Base-by-base conservation (phyloP, 495 filamentous ascomycete species). In the Astrothelium macrocarpum region DNA sequence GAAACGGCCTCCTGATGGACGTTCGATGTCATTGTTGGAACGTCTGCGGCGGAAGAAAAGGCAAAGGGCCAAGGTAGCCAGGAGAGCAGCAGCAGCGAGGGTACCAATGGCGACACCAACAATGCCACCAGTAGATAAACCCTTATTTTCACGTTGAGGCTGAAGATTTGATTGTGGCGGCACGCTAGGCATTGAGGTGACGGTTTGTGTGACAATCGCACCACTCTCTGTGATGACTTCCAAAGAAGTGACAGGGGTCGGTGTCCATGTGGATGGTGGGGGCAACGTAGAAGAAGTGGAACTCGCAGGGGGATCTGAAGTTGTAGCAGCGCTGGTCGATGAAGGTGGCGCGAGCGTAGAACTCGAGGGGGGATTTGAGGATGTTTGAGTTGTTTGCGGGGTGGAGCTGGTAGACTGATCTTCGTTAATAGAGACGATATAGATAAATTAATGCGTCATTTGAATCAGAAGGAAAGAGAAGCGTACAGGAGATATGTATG, bases 401-500 rank as follows among this genome's bases (percentile, higher is more conserved):
- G 49, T 56, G 20, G 20, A 26, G 25, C 12, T 26, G 20, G 49
- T 9, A n/a, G 49, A 56, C 49, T 56, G 25, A 2, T 28, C 23
- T 56, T 26, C 29, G 49, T 56, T 16, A 56, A 20, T 56, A 56
- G 23, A 11, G 29, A 11, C 5, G 2, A 29, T 5, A 28, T 28
- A 11, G 2, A 20, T 20, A 25, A 9, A 25, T 29, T 56, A 25
- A 29, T 56, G 12, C 49, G 20, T 11, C 23, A 28, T 56, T 56
- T 9, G 5, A 5, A n/a, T n/a, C 9, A 29, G 23, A 29, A n/a
- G 49, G 25, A 28, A 9, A 56, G 20, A 56, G 20, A 26, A 26
- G 49, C 49, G 16, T 56, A 56, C 49, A 56, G 49, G 49, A 29
- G 49, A 56, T 28, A 56, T 56, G 25, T 56, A 56, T 56, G 49